Percentiles rank a stretch among this genome's conserved stretches.
Conservation (phyloP, 805 yeast species). For the Metschnikowia hibisci region DNA sequence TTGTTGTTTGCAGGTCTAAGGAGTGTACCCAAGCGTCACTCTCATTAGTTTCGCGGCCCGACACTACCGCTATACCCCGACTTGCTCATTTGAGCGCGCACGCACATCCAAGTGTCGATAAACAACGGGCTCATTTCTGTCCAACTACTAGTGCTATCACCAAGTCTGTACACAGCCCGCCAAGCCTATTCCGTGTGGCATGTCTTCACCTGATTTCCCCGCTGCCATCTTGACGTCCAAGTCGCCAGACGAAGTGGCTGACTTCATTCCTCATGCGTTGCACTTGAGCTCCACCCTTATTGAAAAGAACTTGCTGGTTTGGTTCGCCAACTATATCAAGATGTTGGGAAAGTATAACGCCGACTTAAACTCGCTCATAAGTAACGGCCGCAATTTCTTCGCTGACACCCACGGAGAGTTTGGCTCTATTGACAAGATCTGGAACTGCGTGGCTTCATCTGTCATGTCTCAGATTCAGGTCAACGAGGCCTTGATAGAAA, state of each 20-base stretch:
- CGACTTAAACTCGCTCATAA: constrained; percentile 19
- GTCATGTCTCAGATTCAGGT: constrained; percentile 46
- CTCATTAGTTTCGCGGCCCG: too few relatives aligned
- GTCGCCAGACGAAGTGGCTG: constrained; percentile 40
- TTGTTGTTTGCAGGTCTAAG: too few relatives aligned
- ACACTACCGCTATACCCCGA: too few relatives aligned
- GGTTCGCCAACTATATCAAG: constrained; percentile 29
- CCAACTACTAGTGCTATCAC: background rate
- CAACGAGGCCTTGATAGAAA: constrained; percentile 44
- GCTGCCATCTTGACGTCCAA: constrained; percentile 41
- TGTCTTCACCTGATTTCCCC: constrained; percentile 21
- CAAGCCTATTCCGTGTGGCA: background rate
- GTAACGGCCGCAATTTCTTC: constrained; percentile 22
- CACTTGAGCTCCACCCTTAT: constrained; percentile 27
- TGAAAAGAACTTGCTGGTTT: constrained; percentile 28
- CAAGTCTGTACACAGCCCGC: background rate
- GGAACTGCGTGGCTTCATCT: constrained; percentile 48
- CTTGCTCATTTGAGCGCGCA: constrained; percentile 3
- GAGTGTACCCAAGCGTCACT: too few relatives aligned
- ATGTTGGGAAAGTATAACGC: constrained; percentile 21
- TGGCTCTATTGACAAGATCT: constrained; percentile 40
- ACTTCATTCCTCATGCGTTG: constrained; percentile 34
- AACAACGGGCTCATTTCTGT: background rate
- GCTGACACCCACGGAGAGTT: constrained; percentile 24
- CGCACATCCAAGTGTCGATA: background rate